Evolutionary conservation across 2,329 filamentous ascomycete genomes (phyloP), one percentile per base, ranked within the genome.

Genomic region (Penicillium thymicola): DNA sequence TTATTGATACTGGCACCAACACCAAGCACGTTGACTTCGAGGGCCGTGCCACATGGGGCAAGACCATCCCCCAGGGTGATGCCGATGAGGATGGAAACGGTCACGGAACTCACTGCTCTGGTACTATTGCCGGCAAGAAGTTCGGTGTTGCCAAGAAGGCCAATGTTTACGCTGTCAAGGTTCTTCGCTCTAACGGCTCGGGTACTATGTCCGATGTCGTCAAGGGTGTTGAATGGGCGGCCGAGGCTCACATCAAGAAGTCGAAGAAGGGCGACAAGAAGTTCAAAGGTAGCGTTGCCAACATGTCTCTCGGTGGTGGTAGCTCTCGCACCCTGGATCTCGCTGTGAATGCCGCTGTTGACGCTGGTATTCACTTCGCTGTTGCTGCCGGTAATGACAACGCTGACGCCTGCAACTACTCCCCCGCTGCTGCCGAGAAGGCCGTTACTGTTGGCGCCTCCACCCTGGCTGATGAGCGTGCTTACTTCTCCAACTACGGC

Each of bases 401-500:
- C 72, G 91, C 93, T 63, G 92, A 99, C 79, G 94, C 95, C 57
- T 99, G 94, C 89, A 95, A 94, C 83, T 99, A 97, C 85, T 99
- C 94, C 40, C 94, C 94, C 59, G 95, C 94, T 70, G 90, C 93
- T 63, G 92, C 95, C 67, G 82, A 85, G 70, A 91, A 95, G 72
- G 92, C 94, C 66, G 86, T 99, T 75, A 99, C 94, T 57, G 94
- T 99, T 63, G 95, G 93, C 78, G 94, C 94, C 66, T 96, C 92
- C 44, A 94, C 90, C 67, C 85, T 99, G 59, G 86, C 89, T 71
- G 94, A 99, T 74, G 90, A 91, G 83, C 93, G 94, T 79, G 94
- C 94, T 65, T 99, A 97, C 86, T 99, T 99, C 87, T 99, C 95
- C 86, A 99, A 99, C 89, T 97, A 88, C 78, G 94, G 94, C 77